Evolutionary conservation across 2,329 filamentous ascomycete species (phyloP), one percentile per base, ranked within the genome.

Genomic region (Ceratocystis eucalypticola): DNA sequence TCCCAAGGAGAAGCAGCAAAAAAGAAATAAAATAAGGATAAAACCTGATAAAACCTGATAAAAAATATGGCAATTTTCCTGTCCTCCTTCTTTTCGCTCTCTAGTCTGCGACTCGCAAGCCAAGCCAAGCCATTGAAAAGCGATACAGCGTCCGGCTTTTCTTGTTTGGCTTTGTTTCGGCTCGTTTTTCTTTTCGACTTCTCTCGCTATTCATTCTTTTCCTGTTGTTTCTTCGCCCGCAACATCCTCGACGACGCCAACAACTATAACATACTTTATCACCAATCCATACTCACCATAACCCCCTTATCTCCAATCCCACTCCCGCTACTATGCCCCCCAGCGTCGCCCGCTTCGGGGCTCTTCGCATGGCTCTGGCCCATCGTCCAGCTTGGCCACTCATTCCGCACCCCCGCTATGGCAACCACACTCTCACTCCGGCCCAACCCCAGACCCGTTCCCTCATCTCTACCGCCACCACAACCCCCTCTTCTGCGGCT

Each of bases 381-480:
- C 61, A 67, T 45, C 65, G 65, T 20, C 65, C 65, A 12, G 61
- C 65, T 12, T 67, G 65, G 65, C 63, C 46, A 20, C 22, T 67
- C 15, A 64, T 67, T 20, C 41, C 61, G 5, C 53, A 57, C 4
- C 53, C 53, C 22, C 53, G 53, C 45, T 63, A 48, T 44, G 61
- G 61, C 44, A 10, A 22, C 10, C 61, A n/a, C 15, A 2, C 46
- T 20, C 22, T 25, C 28, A 1, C 61, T n/a, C 22, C 10, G 10
- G 7, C 53, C n/a, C 25, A 15, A 12, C 15, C 20, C 7, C 61
- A 12, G 2, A 12, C 25, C 6, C 61, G 61, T 17, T 63, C 44
- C 25, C 22, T 63, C 61, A 33, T 63, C 28, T 57, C 53, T 30
- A 28, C 53, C 10, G 53, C 53, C 22, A 12, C 53, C 22, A 28